Base-by-base conservation (phyloP, 192 early-diverging fungal species). In the Coemansia aciculifera region DNA sequence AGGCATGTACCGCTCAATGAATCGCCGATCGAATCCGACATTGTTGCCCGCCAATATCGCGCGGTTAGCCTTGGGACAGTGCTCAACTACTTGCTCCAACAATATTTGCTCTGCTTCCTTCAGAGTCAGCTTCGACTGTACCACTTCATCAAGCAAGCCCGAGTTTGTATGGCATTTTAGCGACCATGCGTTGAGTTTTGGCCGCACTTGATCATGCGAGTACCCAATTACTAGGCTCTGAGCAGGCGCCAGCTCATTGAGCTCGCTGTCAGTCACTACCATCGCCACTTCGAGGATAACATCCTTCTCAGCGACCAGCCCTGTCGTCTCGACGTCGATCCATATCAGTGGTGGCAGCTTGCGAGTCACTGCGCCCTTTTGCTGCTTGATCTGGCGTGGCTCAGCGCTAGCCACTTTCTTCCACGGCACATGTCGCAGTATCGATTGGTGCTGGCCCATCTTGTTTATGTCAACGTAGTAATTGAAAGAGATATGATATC, bases 11-110 rank as follows among this genome's bases (percentile, higher is more conserved):
- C 87, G 86, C 36, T 86, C 79, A 59, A 97, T 67, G 59, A 95
- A 97, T 56, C 73, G 81, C 36, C 92, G 89, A 63, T 97, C 95
- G 17, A 89, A 89, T 62, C 94, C 93, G 8, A 96, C 91, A 39
- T 90, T 90, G 81, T 93, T 98, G n/a, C 95, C 95, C 0, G 93
- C 94, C 9, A 98, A 75, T 10, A 91, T 85, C 0, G 86, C 93
- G 10, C 69, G 64, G 13, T 86, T 62, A 2, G 74, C 43, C 1
- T 81, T 64, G 11, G 90, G 89, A 62, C 93, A 85, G 67, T 92
- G 85, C 49, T 79, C 12, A 40, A 86, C 71, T 21, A 96, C 68
- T 56, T 93, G 95, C 6, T 77, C 74, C 5, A 96, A 64, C 19
- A 96, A 84, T 51, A 82, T 74, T 3, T 56, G 23, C 67, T 94